Base-by-base conservation (phyloP, 1,139 yeast genomes). In the Debaryomyces nepalensis region DNA sequence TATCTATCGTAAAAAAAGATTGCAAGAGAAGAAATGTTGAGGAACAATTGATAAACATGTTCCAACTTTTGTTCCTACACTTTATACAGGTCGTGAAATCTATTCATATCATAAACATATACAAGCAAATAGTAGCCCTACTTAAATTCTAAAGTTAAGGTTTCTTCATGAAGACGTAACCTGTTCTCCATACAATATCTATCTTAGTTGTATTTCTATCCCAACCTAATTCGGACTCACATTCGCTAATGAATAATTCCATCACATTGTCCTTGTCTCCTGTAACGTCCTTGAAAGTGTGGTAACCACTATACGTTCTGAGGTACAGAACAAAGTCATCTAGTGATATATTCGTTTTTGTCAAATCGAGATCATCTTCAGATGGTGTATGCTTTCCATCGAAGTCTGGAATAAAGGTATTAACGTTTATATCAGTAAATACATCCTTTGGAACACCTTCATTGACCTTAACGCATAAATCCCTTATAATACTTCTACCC, bases 171-270 rank as follows among this genome's bases (percentile, higher is more conserved):
- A 71, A 66, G 0, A 70, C 66, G 48, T 70, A 71, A 3, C 76
- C 76, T 2, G 75, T 63, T 40, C 63, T 68, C 70, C 71, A 73
- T 6, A 63, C 68, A 37, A 69, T 49, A 42, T 64, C 68, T 34
- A 73, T 47, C 16, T 42, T 53, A 6, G 75, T 70, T 10, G 54
- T 44, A 4, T 59, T 45, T 33, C 63, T 47, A 45, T 63, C 62
- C 69, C 70, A 61, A 11, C 70, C 70, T 23, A 66, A 50, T 34
- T 54, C 61, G 2, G 46, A 33, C 41, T 65, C 61, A 30, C 67
- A 53, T 12, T 62, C 66, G 1, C 45, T 38, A 12, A 61, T 43
- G 33, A 62, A 66, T 14, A 46, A 39, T 9, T 57, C 60, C 27
- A 63, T 36, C 14, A 67, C 38, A 9, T 53, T 52, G 2, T 50